phyloP scores from a whole-genome alignment of 805 yeast genomes.

The Komagataella populi region DNA sequence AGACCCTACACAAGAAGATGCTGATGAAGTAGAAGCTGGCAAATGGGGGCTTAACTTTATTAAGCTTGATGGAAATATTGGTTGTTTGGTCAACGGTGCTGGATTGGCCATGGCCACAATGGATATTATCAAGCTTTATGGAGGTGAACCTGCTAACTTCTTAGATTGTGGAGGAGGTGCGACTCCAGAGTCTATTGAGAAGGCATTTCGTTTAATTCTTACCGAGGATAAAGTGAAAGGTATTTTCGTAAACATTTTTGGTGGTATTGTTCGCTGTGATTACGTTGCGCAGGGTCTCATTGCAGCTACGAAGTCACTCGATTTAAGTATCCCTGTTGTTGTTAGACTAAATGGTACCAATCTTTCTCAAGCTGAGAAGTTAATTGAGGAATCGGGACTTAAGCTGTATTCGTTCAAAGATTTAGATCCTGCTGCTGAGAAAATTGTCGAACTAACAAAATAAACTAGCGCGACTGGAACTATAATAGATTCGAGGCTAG shows the following conservation, averaged over 20 bases:
- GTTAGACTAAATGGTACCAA: conserved; percentile 99
- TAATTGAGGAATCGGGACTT: conserved; percentile 80
- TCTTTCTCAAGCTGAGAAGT: conserved; percentile 74
- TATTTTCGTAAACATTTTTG: conserved; percentile 95
- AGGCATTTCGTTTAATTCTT: conserved; percentile 88
- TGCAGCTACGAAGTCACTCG: conserved; percentile 85
- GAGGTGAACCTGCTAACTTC: conserved; percentile 98
- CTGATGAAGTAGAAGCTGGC: conserved; percentile 90
- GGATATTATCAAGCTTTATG: conserved; percentile 97
- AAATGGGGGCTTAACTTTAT: conserved; percentile 87
- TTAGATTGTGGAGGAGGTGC: conserved; percentile 99
- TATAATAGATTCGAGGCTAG: not conserved
- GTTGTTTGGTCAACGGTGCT: conserved; percentile 98
- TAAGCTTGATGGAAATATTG: conserved; percentile 96
- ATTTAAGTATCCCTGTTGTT: conserved; percentile 85
- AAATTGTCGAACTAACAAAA: conserved; percentile 57
- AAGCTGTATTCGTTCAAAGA: conserved; percentile 86
- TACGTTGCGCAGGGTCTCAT: conserved; percentile 96
- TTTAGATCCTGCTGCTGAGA: conserved; percentile 94
- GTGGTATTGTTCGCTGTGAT: conserved; percentile 99
- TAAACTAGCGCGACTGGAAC: not conserved
- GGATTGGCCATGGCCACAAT: conserved; percentile 99
- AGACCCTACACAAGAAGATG: conserved; percentile 95
- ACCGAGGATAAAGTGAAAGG: conserved; percentile 84
- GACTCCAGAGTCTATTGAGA: conserved; percentile 94